phyloP scores from a whole-genome alignment of 306 rosid species.

The Cercis canadensis region DNA sequence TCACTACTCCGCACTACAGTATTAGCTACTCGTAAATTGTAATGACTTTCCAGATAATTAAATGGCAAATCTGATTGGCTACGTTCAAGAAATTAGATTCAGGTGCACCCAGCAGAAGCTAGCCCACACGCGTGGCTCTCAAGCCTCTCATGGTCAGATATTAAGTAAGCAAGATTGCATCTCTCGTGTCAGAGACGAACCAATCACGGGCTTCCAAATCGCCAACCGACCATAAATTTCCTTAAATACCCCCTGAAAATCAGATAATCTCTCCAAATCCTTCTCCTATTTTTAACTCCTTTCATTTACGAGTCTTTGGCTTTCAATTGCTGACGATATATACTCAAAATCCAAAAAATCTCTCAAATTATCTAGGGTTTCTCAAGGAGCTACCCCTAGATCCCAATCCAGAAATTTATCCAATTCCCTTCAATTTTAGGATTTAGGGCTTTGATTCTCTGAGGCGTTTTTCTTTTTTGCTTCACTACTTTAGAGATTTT shows the following conservation, averaged over 20 bases:
- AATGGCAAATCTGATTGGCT: too few species aligned
- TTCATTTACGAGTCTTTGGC: conserved; percentile 24
- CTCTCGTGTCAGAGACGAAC: conserved; percentile 27
- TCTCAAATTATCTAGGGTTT: conserved; percentile 61
- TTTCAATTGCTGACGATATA: conserved; percentile 40
- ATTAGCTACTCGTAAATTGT: too few species aligned
- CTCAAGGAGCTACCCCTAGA: conserved; percentile 30
- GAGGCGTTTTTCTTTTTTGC: conserved; percentile 17
- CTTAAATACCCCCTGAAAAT: conserved; percentile 41
- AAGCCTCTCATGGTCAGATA: too few species aligned
- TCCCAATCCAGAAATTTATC: conserved; percentile 25
- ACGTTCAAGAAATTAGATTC: too few species aligned
- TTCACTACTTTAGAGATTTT: conserved; percentile 5
- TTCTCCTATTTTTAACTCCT: conserved; percentile 7
- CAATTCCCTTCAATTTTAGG: conserved; percentile 29
- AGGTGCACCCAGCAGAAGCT: too few species aligned
- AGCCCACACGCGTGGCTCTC: too few species aligned
- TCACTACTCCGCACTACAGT: too few species aligned
- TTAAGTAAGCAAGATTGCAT: not conserved
- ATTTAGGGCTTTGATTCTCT: conserved; percentile 32
- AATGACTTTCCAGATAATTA: too few species aligned
- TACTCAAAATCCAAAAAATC: conserved; percentile 38
- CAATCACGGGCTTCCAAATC: conserved; percentile 18
- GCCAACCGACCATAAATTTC: not conserved
- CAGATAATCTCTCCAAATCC: conserved; percentile 31